Percentiles rank a stretch among this genome's conserved stretches.
Conservation (phyloP, 208 protist species). For the Acanthamoeba sp. region DNA sequence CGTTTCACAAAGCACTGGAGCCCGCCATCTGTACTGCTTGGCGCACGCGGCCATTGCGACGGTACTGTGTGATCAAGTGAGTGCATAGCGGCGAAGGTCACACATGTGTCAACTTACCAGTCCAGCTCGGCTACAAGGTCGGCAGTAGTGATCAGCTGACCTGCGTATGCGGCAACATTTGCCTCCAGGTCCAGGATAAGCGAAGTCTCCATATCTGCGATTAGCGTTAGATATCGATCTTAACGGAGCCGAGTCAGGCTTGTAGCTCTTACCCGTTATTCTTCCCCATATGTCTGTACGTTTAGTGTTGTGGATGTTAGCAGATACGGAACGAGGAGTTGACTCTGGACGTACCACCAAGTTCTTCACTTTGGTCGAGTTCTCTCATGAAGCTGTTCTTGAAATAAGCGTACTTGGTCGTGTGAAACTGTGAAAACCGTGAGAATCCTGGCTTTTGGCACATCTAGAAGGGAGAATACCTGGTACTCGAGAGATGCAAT, state of each 20-base stretch:
- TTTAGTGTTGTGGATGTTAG: not conserved
- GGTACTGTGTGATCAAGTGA: not conserved
- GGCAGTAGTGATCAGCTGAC: not conserved
- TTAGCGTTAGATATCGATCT: not conserved
- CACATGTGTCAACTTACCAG: constrained; percentile 52
- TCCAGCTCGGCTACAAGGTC: constrained; percentile 56
- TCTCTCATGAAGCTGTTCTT: constrained; percentile 57
- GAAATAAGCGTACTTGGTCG: constrained; percentile 60
- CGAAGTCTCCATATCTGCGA: constrained; percentile 60
- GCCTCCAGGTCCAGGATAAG: constrained; percentile 6
- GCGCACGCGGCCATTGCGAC: constrained; percentile 37
- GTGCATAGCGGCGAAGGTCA: no score
- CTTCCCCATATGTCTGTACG: constrained; percentile 57
- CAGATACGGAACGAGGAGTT: not conserved
- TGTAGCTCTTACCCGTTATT: not conserved
- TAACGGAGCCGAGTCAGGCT: not conserved
- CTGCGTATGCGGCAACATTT: not conserved
- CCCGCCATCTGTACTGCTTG: constrained; percentile 12
- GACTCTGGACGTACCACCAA: constrained; percentile 28
- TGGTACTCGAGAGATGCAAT: constrained; percentile 12
- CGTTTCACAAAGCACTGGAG: not conserved
- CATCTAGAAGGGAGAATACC: not conserved
- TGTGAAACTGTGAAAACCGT: constrained; percentile 42
- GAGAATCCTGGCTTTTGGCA: not conserved
- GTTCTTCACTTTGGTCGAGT: constrained; percentile 55